Conservation (phyloP, 768 basidiomycete genomes). For the Naematelia aurantialba region DNA sequence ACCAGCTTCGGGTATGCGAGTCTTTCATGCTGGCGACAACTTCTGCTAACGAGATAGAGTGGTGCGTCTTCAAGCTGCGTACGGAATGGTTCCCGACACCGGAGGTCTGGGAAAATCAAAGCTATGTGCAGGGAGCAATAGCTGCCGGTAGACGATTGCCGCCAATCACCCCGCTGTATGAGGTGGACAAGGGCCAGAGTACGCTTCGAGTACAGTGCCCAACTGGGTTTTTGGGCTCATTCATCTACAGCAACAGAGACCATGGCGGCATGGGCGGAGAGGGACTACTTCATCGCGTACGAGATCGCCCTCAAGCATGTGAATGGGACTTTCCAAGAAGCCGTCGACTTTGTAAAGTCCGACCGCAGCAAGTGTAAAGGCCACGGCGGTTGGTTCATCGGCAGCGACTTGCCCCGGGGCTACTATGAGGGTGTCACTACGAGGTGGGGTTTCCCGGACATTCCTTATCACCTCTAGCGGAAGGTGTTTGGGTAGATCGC, state of each 20-base stretch:
- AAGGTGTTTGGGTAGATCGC: background rate
- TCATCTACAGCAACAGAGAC: background rate
- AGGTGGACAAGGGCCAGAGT: conserved; percentile 6
- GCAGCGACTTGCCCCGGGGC: background rate
- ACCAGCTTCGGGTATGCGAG: conserved; percentile 1
- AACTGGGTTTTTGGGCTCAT: background rate
- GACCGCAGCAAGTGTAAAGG: conserved; percentile 3
- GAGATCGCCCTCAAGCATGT: conserved; percentile 4
- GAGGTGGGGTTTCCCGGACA: too few relatives aligned
- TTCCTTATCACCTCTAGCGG: too few relatives aligned
- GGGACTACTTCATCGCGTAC: conserved; percentile 4
- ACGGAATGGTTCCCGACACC: conserved; percentile 6
- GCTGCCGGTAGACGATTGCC: background rate
- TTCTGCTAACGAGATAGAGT: background rate
- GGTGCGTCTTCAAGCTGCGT: conserved; percentile 8
- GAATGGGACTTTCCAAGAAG: conserved; percentile 3
- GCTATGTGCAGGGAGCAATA: background rate
- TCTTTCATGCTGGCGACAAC: background rate
- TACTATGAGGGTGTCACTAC: background rate
- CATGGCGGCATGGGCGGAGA: conserved; percentile 3
- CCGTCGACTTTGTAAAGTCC: conserved; percentile 7
- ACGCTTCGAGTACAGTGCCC: background rate
- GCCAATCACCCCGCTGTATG: conserved; percentile 1
- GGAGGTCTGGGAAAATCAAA: background rate
- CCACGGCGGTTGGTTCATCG: conserved; percentile 3